These are phyloP conservation scores for Hansfordia pulvinata DNA, from an alignment of 2,329 filamentous ascomycete genomes.

Conservation along the genomic window DNA sequence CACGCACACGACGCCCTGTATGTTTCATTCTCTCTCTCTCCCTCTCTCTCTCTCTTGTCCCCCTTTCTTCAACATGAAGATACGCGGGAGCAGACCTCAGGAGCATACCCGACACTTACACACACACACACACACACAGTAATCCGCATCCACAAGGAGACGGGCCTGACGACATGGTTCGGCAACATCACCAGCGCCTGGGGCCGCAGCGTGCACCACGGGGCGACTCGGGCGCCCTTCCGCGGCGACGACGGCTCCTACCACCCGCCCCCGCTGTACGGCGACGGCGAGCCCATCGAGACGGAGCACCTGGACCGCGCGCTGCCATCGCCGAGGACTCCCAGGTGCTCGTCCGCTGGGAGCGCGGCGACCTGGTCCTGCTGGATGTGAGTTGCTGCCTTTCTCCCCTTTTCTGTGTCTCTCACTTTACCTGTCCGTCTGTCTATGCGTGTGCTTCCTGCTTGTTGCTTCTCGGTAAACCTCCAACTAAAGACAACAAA, in stretches of 20 bases:
- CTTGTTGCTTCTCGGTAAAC: no score
- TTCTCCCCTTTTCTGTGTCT: neutral
- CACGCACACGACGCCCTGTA: slow-evolving; percentile 17
- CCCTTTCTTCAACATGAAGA: no score
- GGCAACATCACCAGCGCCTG: slow-evolving; percentile 21
- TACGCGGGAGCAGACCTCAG: no score
- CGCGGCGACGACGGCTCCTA: slow-evolving; percentile 18
- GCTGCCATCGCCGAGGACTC: slow-evolving; percentile 12
- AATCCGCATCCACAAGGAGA: slow-evolving; percentile 14
- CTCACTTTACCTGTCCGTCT: no score
- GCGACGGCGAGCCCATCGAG: slow-evolving; percentile 15
- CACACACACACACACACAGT: slow-evolving; percentile 9
- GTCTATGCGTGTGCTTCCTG: no score
- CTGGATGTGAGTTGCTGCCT: slow-evolving; percentile 12
- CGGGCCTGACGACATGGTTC: slow-evolving; percentile 15
- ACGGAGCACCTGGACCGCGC: slow-evolving; percentile 15
- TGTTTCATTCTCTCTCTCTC: neutral
- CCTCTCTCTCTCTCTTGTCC: neutral
- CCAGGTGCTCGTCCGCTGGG: slow-evolving; percentile 14
- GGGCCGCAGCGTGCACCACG: slow-evolving; percentile 18
- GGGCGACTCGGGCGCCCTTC: slow-evolving; percentile 16
- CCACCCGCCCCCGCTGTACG: slow-evolving; percentile 17
- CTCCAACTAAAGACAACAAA: neutral
- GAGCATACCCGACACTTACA: no score
- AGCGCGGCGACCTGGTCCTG: slow-evolving; percentile 16